A percentile compares a stretch with the other conserved stretches of the same genome.
Evolutionary conservation across 306 rosid genomes (phyloP).

Genomic region (Dalbergia cultrata): DNA sequence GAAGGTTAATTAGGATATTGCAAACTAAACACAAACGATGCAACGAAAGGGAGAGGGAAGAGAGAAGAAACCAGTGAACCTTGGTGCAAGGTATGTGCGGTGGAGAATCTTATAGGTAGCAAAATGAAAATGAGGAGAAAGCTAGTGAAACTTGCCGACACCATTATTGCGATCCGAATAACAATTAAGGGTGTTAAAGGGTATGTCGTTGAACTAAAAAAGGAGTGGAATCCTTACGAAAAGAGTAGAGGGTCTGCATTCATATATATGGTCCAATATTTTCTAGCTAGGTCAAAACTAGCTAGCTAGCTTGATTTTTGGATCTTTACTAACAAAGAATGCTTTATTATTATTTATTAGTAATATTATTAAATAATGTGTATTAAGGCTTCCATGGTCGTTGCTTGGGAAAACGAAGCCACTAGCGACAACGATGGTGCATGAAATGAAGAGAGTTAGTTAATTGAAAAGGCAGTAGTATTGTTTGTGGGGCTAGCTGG

Average conservation of each 20-base stretch:
- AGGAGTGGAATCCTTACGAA: conserved; percentile 41
- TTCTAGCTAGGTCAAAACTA: conserved; percentile 52
- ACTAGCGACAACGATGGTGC: conserved; percentile 5
- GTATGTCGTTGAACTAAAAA: conserved; percentile 37
- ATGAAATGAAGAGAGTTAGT: conserved; percentile 31
- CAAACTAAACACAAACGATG: not conserved
- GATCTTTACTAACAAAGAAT: conserved; percentile 22
- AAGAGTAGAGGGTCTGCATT: conserved; percentile 39
- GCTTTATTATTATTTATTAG: conserved; percentile 4
- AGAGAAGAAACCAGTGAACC: conserved; percentile 45
- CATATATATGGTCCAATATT: conserved; percentile 45
- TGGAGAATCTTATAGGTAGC: conserved; percentile 50
- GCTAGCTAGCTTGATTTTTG: not conserved
- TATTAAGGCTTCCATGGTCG: conserved; percentile 23
- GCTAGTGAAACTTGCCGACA: conserved; percentile 48
- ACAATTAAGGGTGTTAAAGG: conserved; percentile 5
- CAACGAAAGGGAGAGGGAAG: not conserved
- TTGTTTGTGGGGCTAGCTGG: conserved; percentile 10
- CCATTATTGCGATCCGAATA: conserved; percentile 48
- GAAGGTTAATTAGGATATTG: no score
- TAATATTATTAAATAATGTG: not conserved
- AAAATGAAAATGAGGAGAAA: conserved; percentile 43
- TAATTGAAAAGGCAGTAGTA: no score
- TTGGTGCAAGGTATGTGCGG: conserved; percentile 36
- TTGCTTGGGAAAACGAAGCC: conserved; percentile 52